These are phyloP conservation scores for Mycena latifolia DNA, from an alignment of 768 basidiomycete genomes.

Conservation along the genomic window DNA sequence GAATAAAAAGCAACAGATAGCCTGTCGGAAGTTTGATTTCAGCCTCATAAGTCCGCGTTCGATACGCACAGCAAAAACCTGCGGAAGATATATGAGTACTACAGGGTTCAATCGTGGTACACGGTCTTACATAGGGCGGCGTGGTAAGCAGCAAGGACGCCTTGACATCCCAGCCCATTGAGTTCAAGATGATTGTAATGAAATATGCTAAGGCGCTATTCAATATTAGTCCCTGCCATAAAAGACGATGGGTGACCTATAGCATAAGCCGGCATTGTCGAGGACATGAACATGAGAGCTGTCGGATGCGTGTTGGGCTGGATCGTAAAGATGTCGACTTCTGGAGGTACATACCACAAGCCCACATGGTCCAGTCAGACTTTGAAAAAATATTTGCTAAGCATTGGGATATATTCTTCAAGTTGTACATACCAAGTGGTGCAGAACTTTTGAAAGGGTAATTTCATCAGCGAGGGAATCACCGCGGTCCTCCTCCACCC, in stretches of 20 bases:
- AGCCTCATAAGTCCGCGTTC: background rate
- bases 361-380: conserved; percentile 52
- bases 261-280: conserved; percentile 53
- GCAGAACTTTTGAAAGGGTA: conserved; percentile 44
- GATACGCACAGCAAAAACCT: conserved; percentile 21
- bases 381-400: background rate
- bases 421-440: conserved; percentile 41
- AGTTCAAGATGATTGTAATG: conserved; percentile 49
- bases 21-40: conserved; percentile 37
- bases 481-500: conserved; percentile 52
- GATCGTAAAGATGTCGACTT: background rate
- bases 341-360: conserved; percentile 42
- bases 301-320: background rate
- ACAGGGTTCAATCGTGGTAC: background rate
- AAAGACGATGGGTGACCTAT: conserved; percentile 23
- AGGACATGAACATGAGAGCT: conserved; percentile 53
- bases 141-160: conserved; percentile 50
- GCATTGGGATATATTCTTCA: too few relatives aligned
- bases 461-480: conserved; percentile 52
- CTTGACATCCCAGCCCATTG: conserved; percentile 48
- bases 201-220: conserved; percentile 43
- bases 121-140: conserved; percentile 43
- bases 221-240: background rate
- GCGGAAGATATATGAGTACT: background rate
- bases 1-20: conserved; percentile 49